These are phyloP conservation scores for Cicer yamashitae DNA, from an alignment of 306 rosid species.

Conservation along the genomic window DNA sequence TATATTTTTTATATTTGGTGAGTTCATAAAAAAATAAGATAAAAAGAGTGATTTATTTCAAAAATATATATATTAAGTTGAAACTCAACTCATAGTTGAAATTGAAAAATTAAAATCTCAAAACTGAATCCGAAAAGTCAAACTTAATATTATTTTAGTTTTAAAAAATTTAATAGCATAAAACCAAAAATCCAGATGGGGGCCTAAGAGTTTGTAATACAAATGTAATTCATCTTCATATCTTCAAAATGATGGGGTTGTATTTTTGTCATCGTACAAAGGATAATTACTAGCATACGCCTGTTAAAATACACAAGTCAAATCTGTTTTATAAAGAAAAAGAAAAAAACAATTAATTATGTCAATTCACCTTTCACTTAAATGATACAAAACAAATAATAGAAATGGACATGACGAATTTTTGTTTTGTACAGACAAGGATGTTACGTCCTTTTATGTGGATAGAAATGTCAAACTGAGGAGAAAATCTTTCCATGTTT, in stretches of 20 bases:
- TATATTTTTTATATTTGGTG: no score
- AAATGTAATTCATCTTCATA: background rate
- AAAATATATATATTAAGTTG: no score
- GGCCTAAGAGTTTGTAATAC: background rate
- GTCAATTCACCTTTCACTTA: constrained; percentile 16
- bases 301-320: constrained; percentile 21
- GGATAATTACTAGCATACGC: background rate
- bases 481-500: constrained; percentile 30
- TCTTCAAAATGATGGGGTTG: background rate
- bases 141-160: no score
- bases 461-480: constrained; percentile 32
- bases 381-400: background rate
- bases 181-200: no score
- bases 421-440: constrained; percentile 34
- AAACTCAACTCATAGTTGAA: no score
- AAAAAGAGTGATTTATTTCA: no score
- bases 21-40: no score
- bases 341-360: background rate
- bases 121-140: no score
- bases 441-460: constrained; percentile 36
- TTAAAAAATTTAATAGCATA: no score
- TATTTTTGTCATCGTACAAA: background rate
- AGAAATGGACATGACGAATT: constrained; percentile 30
- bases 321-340: background rate
- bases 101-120: no score